Conservation (phyloP, 2,329 filamentous ascomycete species). For the Paraphaeosphaeria minitans region DNA sequence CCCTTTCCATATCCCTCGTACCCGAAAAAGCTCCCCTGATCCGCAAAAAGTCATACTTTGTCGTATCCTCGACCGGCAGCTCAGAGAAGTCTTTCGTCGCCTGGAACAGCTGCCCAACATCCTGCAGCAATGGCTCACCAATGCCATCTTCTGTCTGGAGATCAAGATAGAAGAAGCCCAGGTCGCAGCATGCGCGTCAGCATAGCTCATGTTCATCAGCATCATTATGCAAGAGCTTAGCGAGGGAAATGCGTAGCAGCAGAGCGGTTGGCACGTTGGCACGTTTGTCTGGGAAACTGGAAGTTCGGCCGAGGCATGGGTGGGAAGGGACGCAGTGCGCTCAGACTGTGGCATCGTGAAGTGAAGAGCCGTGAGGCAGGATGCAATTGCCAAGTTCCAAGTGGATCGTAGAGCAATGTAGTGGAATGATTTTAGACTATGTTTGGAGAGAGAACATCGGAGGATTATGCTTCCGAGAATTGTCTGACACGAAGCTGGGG, state of each 20-base stretch:
- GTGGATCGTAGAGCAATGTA: too few relatives aligned
- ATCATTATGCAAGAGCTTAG: conserved; percentile 46
- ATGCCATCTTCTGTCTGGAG: conserved; percentile 39
- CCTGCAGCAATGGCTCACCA: conserved; percentile 49
- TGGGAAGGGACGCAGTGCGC: conserved; percentile 18
- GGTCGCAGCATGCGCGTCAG: conserved; percentile 52
- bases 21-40: conserved; percentile 58
- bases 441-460: neutral
- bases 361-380: too few relatives aligned
- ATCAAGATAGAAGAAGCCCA: conserved; percentile 65
- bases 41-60: conserved; percentile 60
- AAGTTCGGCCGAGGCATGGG: conserved; percentile 39
- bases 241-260: conserved; percentile 49
- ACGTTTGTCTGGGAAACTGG: conserved; percentile 51
- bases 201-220: conserved; percentile 43
- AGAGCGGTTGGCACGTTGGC: conserved; percentile 49
- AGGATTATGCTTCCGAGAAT: neutral
- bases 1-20: conserved; percentile 55
- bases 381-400: too few relatives aligned
- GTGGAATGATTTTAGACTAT: too few relatives aligned
- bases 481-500: neutral
- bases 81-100: conserved; percentile 56
- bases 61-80: conserved; percentile 57
- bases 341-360: conserved; percentile 31
- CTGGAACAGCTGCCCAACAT: conserved; percentile 54